phyloP scores from a whole-genome alignment of 495 filamentous ascomycete species.

The Penicillium steckii region DNA sequence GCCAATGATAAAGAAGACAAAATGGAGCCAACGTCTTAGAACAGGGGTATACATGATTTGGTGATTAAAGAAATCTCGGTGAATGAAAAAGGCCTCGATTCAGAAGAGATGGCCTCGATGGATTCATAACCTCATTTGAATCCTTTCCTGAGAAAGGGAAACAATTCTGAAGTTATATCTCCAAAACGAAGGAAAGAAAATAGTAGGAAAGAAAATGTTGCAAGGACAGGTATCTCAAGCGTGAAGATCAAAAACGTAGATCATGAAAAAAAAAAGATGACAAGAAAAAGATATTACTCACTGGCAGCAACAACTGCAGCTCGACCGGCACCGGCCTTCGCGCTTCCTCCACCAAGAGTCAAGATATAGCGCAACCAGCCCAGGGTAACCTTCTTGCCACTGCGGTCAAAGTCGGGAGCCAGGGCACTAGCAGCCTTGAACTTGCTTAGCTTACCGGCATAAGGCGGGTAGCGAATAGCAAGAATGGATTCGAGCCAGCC shows the following conservation, averaged over 20 bases:
- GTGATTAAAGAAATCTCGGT: not conserved
- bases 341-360: conserved; percentile 45
- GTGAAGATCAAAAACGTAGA: conserved; percentile 9
- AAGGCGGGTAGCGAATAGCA: conserved; percentile 79
- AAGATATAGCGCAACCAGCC: conserved; percentile 46
- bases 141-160: conserved; percentile 10
- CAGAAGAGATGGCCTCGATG: not conserved
- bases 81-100: not conserved
- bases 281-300: conserved; percentile 34
- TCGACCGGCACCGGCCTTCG: conserved; percentile 38
- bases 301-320: conserved; percentile 45
- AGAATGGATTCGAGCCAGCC: conserved; percentile 77
- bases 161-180: too few relatives aligned
- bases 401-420: conserved; percentile 82
- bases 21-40: not conserved
- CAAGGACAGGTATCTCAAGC: not conserved
- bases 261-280: conserved; percentile 5
- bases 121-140: not conserved
- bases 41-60: not conserved
- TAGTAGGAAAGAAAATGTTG: conserved; percentile 6
- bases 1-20: not conserved
- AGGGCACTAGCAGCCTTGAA: conserved; percentile 53
- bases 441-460: conserved; percentile 58
- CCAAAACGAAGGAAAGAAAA: not conserved
- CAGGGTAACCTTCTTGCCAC: conserved; percentile 57